Evolutionary conservation across 176 grass and related monocot species (phyloP), one percentile per base, ranked within the genome.

Genomic region (Rhynchospora pubera): DNA sequence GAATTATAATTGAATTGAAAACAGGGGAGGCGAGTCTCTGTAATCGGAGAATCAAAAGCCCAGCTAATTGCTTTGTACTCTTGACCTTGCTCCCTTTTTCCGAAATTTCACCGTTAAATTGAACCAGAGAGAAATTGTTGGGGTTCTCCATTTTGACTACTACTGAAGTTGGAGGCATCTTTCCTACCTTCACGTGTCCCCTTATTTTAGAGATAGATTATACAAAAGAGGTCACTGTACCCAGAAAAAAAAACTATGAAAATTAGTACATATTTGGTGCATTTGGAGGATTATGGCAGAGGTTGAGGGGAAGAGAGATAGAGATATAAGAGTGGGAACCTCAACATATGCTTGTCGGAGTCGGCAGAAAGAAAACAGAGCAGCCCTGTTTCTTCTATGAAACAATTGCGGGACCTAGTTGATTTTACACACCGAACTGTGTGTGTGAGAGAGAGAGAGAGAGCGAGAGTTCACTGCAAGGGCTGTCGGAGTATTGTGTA

Each of bases 71-170:
- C 72, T 85, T 91, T 14, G 90, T 91, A 23, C 91, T 97, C 84
- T 89, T 97, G 15, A 90, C 85, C 23, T 79, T 88, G 32, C 80
- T 91, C 83, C 89, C 90, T 24, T 75, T 86, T 74, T 85, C 84
- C 16, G 82, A 73, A 45, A 62, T 69, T 81, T 83, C 16, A 60
- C 72, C 47, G 55, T 85, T 7, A 13, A 79, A 62, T 39, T 83
- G 84, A 26, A 50, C 67, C 21, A 68, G 28, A 13, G 84, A 22
- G 12, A 86, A 86, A 87, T 91, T 94, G 80, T 86, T 89, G 32
- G 94, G 90, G 65, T 63, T 88, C 86, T 97, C 90, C 94, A 97
- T 92, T 89, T 83, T 92, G 18, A 97, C 85, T 48, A 90, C 84
- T 24, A 92, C 94, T 10, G 91, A 79, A 58, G 83, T 57, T 15